Conservation (phyloP, 306 rosid genomes). For the Abrus precatorius region DNA sequence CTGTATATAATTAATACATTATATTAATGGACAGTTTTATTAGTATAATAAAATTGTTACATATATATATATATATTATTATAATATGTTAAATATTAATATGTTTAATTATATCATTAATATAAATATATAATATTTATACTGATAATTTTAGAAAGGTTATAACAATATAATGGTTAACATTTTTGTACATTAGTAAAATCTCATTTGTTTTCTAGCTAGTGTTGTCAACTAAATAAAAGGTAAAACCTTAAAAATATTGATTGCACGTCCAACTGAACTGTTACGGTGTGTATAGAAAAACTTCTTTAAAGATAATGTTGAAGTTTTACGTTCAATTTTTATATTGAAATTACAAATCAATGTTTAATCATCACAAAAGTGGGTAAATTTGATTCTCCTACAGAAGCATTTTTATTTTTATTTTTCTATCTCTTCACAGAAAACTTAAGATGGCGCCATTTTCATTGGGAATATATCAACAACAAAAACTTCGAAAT, state of each 20-base stretch:
- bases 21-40: too few relatives aligned
- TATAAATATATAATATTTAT: too few relatives aligned
- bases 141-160: too few relatives aligned
- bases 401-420: neutral
- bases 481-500: conserved; percentile 47
- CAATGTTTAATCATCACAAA: conserved; percentile 1
- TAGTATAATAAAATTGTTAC: too few relatives aligned
- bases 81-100: too few relatives aligned
- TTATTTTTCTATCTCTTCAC: neutral
- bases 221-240: neutral
- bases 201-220: too few relatives aligned
- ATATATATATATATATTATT: too few relatives aligned
- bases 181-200: too few relatives aligned
- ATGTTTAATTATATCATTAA: too few relatives aligned
- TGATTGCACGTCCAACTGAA: neutral
- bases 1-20: too few relatives aligned
- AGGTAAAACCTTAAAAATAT: neutral
- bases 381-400: conserved; percentile 1
- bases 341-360: neutral
- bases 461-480: conserved; percentile 29
- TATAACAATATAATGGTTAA: too few relatives aligned
- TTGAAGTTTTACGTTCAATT: neutral
- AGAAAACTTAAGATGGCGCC: conserved; percentile 24
- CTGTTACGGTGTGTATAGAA: neutral
- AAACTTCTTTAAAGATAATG: neutral